phyloP scores from a whole-genome alignment of 106 monocot species.

The Allium fistulosum region DNA sequence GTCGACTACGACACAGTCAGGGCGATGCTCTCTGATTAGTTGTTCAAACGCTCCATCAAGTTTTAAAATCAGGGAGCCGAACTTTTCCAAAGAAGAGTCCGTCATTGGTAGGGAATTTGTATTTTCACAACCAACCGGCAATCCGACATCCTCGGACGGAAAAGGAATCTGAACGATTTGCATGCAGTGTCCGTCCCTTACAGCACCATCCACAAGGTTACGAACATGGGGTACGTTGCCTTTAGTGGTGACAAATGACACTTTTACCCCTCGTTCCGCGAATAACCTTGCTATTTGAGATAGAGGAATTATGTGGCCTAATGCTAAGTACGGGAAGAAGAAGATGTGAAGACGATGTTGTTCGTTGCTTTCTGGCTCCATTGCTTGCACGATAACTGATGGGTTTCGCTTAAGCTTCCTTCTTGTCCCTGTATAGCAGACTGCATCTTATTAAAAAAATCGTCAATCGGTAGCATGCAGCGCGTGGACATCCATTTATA shows the following conservation, averaged over 20 bases:
- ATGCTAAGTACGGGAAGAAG: conserved; percentile 35
- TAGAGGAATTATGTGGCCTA: conserved; percentile 40
- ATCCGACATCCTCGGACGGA: conserved; percentile 13
- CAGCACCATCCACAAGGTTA: conserved; percentile 5
- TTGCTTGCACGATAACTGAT: too few relatives aligned
- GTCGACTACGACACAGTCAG: conserved; percentile 24
- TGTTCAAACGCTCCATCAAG: conserved; percentile 12
- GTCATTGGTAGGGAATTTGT: not conserved
- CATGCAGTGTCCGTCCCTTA: not conserved
- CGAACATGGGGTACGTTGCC: conserved; percentile 19
- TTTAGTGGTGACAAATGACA: conserved; percentile 27
- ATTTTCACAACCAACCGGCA: conserved; percentile 22
- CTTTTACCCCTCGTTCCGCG: conserved; percentile 18
- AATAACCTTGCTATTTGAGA: conserved; percentile 33
- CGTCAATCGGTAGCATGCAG: too few relatives aligned
- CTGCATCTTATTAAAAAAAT: too few relatives aligned
- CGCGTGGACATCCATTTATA: too few relatives aligned
- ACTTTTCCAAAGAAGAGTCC: not conserved
- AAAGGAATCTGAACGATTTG: conserved; percentile 19
- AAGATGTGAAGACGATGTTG: conserved; percentile 23
- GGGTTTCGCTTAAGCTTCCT: too few relatives aligned
- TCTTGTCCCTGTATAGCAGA: too few relatives aligned
- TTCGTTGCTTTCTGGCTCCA: too few relatives aligned
- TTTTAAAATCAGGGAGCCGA: not conserved
- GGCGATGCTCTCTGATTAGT: conserved; percentile 3